Base-by-base conservation (phyloP, 352 stramenopile genomes). In the Pythium graminicola region DNA sequence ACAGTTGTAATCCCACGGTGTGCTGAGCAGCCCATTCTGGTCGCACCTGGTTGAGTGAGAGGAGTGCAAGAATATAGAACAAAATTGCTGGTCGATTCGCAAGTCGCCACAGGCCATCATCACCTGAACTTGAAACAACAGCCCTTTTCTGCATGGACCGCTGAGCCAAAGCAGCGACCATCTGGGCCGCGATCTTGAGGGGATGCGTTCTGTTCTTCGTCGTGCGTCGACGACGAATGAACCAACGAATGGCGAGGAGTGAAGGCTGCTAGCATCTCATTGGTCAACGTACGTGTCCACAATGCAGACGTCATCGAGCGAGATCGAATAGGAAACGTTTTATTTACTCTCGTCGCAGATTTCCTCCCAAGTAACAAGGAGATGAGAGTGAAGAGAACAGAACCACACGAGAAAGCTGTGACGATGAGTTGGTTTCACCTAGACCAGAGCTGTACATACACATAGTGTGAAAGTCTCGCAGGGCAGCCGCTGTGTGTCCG, bases 231-330 rank as follows among this genome's bases (percentile, higher is more conserved):
- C 17, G n/a, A 9, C 7, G 23, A 31, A 27, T 10, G 26, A 54
- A 45, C 53, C 55, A 63, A 63, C 48, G 40, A 35, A 16, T 57
- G n/a, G 36, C 17, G 14, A 17, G 11, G 23, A 35, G 10, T 7
- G 3, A 3, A 9, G 2, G 13, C 3, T 23, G 9, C 39, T 65
- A 43, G 40, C 14, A 23, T 50, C 46, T 62, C 50, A 62, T 69
- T 69, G 61, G 61, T 52, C 40, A 16, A 62, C 27, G 17, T 23
- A 20, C 27, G 55, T 65, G 61, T 69, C 46, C 48, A 54, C 61
- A 64, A 62, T 69, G 56, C 61, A 53, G 50, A 62, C 61, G 61
- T 69, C 61, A 69, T n/a, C 6, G 27, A 23, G 26, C 27, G 27
- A 31, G 53, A 36, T 59, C 51, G 29, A 11, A 24, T 20, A 31